Evolutionary conservation across 2,329 filamentous ascomycete species (phyloP).

Genomic region (Incumbomyces delicatus): DNA sequence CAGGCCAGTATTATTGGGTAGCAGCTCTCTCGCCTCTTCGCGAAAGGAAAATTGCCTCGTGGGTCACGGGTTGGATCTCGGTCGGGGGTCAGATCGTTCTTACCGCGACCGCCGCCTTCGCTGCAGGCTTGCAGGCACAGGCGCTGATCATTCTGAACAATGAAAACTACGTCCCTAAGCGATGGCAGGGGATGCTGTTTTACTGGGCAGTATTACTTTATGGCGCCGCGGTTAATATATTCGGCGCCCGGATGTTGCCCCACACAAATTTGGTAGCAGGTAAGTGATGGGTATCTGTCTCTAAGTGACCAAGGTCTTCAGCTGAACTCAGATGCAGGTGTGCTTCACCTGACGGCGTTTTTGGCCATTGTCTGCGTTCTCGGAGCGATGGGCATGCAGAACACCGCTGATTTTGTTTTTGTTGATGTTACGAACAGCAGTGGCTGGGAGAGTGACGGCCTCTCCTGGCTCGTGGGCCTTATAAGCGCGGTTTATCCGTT

Average conservation of each 20-base stretch:
- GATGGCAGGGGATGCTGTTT: slow-evolving; percentile 33
- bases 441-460: slow-evolving; percentile 33
- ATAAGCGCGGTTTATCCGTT: slow-evolving; percentile 24
- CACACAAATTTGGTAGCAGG: slow-evolving; percentile 15
- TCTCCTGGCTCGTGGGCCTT: slow-evolving; percentile 38
- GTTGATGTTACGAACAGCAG: slow-evolving; percentile 36
- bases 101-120: slow-evolving; percentile 25
- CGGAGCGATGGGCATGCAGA: slow-evolving; percentile 24
- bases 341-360: slow-evolving; percentile 29
- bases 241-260: slow-evolving; percentile 24
- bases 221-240: slow-evolving; percentile 28
- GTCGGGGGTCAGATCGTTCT: slow-evolving; percentile 31
- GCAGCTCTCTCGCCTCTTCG: slow-evolving; percentile 17
- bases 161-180: slow-evolving; percentile 24
- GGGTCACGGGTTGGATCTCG: slow-evolving; percentile 24
- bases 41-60: not conserved
- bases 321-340: not conserved
- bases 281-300: no score
- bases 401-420: slow-evolving; percentile 28
- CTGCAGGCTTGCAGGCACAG: slow-evolving; percentile 28
- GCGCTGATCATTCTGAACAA: slow-evolving; percentile 26
- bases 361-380: slow-evolving; percentile 30
- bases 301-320: no score
- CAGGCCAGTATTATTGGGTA: slow-evolving; percentile 32
- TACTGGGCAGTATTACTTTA: slow-evolving; percentile 28